Conservation (phyloP, 1,284 basidiomycete genomes). For the Ustilago curta region DNA sequence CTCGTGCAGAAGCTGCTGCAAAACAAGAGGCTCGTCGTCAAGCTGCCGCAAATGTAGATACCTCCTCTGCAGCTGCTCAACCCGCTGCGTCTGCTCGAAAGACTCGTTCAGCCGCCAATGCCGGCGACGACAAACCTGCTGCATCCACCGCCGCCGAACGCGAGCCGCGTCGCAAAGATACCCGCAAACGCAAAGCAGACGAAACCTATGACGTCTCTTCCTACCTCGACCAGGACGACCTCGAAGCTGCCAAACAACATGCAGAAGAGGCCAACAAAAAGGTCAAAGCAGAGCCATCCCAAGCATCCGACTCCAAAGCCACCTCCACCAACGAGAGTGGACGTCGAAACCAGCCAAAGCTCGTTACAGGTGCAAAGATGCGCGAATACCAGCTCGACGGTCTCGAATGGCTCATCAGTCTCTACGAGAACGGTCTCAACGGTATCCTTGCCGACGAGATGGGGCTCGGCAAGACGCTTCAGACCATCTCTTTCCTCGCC, state of each 20-base stretch:
- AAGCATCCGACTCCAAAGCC: slow-evolving; percentile 74
- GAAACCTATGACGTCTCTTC: slow-evolving; percentile 45
- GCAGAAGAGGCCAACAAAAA: slow-evolving; percentile 48
- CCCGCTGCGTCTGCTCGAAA: slow-evolving; percentile 34
- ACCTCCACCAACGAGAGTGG: slow-evolving; percentile 36
- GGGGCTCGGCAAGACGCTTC: slow-evolving; percentile 89
- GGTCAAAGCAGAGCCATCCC: slow-evolving; percentile 71
- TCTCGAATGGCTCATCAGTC: slow-evolving; percentile 92
- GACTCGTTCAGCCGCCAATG: slow-evolving; percentile 26
- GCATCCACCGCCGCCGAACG: slow-evolving; percentile 12
- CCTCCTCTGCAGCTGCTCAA: slow-evolving; percentile 17
- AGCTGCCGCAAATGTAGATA: slow-evolving; percentile 15
- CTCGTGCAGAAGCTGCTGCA: slow-evolving; percentile 36
- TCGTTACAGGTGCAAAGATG: slow-evolving; percentile 85
- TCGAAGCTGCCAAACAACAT: slow-evolving; percentile 47
- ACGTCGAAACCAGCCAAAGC: slow-evolving; percentile 75
- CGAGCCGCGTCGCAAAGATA: slow-evolving; percentile 25
- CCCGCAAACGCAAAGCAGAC: slow-evolving; percentile 45
- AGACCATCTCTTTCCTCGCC: slow-evolving; percentile 91
- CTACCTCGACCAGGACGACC: slow-evolving; percentile 54
- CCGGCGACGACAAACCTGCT: slow-evolving; percentile 23
- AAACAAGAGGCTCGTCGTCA: slow-evolving; percentile 36
- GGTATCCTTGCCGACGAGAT: slow-evolving; percentile 93
- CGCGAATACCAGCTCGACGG: slow-evolving; percentile 94
- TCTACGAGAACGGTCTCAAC: slow-evolving; percentile 93